Conservation (phyloP, 202 grass and related monocot species). For the Setaria viridis region DNA sequence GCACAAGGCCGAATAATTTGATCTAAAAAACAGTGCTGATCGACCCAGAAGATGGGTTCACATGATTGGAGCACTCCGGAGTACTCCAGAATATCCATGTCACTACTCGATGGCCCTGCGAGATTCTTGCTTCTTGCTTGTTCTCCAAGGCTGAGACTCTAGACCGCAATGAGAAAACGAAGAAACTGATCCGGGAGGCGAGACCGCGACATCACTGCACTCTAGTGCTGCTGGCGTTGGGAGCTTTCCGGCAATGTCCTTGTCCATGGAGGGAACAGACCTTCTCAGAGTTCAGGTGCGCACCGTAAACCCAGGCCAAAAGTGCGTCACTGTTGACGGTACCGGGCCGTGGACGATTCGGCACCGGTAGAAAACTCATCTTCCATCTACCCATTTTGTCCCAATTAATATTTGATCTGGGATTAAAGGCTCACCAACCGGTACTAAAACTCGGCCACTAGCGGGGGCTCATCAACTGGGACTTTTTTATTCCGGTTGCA, state of each 20-base stretch:
- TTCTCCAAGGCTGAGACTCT: constrained; percentile 32
- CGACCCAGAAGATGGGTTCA: no score
- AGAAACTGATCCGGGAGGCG: not conserved
- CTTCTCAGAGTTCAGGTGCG: not conserved
- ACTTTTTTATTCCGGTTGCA: no score
- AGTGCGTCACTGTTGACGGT: not conserved
- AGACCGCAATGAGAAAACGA: not conserved
- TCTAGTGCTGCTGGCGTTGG: not conserved
- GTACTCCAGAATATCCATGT: constrained; percentile 13
- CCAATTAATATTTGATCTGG: no score
- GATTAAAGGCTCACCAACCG: no score
- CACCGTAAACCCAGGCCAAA: not conserved
- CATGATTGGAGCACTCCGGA: not conserved
- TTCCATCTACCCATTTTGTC: no score
- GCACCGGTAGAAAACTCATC: no score
- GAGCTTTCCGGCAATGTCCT: constrained; percentile 1
- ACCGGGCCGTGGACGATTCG: not conserved
- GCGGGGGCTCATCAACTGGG: no score
- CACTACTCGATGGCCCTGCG: not conserved
- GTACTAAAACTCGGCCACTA: no score
- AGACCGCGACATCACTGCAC: not conserved
- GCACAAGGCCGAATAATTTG: no score
- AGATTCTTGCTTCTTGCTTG: constrained; percentile 35
- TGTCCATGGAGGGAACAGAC: constrained; percentile 12
- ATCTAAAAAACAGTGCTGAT: no score